phyloP scores from a whole-genome alignment of 2,329 filamentous ascomycete species.

The Fusarium avenaceum region DNA sequence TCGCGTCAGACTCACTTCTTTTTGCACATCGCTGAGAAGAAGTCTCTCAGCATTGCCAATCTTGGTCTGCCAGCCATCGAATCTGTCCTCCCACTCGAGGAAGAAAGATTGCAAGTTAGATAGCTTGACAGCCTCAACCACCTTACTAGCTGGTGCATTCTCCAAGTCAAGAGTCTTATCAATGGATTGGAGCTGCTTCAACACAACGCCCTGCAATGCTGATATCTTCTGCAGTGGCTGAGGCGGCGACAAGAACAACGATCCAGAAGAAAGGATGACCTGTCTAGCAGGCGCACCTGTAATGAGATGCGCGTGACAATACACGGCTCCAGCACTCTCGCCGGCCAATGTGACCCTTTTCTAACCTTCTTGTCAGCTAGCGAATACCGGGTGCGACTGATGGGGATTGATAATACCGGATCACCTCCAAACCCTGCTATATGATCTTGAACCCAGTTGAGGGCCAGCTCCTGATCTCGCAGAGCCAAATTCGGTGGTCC shows the following conservation, averaged over 20 bases:
- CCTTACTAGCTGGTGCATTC: background rate
- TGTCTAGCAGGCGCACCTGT: conserved; percentile 47
- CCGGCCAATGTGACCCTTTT: conserved; percentile 58
- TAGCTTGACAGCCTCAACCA: conserved; percentile 14
- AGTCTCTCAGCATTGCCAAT: background rate
- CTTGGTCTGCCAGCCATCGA: conserved; percentile 14
- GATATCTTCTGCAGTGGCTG: conserved; percentile 42
- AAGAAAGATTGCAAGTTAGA: conserved; percentile 11
- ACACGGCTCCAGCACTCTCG: conserved; percentile 62
- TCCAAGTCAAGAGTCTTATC: conserved; percentile 41
- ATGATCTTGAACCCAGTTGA: conserved; percentile 51
- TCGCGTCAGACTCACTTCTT: conserved; percentile 4
- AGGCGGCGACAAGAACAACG: conserved; percentile 59
- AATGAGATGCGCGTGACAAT: conserved; percentile 59
- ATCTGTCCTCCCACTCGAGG: conserved; percentile 16
- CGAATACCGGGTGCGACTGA: background rate
- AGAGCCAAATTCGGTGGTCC: conserved; percentile 55
- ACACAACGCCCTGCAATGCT: background rate
- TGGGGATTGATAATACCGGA: conserved; percentile 26
- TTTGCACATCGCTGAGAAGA: conserved; percentile 7
- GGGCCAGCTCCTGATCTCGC: conserved; percentile 52
- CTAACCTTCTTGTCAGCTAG: conserved; percentile 38
- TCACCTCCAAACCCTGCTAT: conserved; percentile 48
- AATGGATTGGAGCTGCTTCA: conserved; percentile 1
- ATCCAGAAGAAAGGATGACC: conserved; percentile 58